Evolutionary conservation across 305 asterid species (phyloP).

Genomic region (Plantago lanceolata): DNA sequence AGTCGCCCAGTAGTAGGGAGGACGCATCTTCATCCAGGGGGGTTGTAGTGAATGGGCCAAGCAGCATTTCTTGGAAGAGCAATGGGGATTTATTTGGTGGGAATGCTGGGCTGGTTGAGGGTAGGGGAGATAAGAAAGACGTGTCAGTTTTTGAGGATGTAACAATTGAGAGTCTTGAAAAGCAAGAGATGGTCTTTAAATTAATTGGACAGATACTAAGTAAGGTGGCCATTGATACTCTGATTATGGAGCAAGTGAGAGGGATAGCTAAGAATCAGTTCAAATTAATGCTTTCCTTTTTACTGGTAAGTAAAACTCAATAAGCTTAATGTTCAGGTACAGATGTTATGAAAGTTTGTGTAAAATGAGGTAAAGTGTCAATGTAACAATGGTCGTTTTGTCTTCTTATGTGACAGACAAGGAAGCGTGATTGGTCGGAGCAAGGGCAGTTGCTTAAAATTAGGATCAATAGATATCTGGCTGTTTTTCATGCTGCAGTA

Average conservation of each 20-base stretch:
- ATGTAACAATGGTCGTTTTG: slow-evolving; percentile 22
- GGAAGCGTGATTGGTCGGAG: slow-evolving; percentile 90
- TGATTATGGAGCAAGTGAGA: slow-evolving; percentile 76
- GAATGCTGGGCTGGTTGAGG: slow-evolving; percentile 38
- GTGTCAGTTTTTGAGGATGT: slow-evolving; percentile 62
- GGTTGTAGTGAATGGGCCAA: slow-evolving; percentile 41
- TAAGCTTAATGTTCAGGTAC: slow-evolving; percentile 9
- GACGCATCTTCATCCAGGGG: slow-evolving; percentile 37
- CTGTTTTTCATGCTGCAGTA: slow-evolving; percentile 87
- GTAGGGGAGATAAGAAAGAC: slow-evolving; percentile 40
- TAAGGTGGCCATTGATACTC: slow-evolving; percentile 54
- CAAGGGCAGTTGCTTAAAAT: slow-evolving; percentile 84
- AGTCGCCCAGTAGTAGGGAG: slow-evolving; percentile 40
- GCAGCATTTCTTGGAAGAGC: slow-evolving; percentile 59
- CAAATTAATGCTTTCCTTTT: slow-evolving; percentile 61
- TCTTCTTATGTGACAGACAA: slow-evolving; percentile 52
- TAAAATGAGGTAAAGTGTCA: slow-evolving; percentile 11
- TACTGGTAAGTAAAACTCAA: slow-evolving; percentile 50
- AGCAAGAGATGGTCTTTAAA: slow-evolving; percentile 71
- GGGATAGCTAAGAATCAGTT: slow-evolving; percentile 69
- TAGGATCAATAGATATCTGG: slow-evolving; percentile 72
- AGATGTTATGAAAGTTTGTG: slow-evolving; percentile 17
- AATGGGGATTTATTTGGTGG: slow-evolving; percentile 50
- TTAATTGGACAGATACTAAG: slow-evolving; percentile 61
- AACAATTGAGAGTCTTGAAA: slow-evolving; percentile 69